Base-by-base conservation (phyloP, 2,329 filamentous ascomycete species). In the Ceratocystis diversiconidia region DNA sequence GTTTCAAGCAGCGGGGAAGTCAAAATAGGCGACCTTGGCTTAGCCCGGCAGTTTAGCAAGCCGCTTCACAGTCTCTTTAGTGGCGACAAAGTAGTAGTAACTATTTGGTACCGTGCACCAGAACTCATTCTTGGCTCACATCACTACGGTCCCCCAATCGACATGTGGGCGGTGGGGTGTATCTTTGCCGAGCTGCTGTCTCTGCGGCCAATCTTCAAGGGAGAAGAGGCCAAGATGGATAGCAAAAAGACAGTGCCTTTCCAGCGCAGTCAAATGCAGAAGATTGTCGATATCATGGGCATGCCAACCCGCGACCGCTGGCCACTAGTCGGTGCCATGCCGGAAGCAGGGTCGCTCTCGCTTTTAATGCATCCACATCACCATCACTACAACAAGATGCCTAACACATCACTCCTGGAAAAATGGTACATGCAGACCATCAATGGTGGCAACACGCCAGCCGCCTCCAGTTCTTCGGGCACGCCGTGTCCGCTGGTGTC, bases 181-280 rank as follows among this genome's bases (percentile, higher is more conserved):
- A 99, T 99, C 72, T 97, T 99, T 72, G 94, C 94, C 1, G 94
- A 99, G 74, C 79, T 99, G 2, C 78, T 99, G 0, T 92, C 89
- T 1, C 78, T 99, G 2, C 83, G 92, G 0, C 94, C 94, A 0
- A 97, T 99, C 65, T 99, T 99, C 75, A 99, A 99, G 73, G 94
- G 94, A 0, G 94, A 99, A 73, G 94, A 99, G 75, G 94, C 94
- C 17, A 99, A 99, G 77, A 96, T 97, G 88, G 94, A 99, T 75
- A 89, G 84, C 71, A 99, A 99, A 76, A 97, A 97, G 77, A 94
- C 89, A 0, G 92, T 97, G 0, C 94, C 94, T 0, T 99, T 99
- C 71, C 94, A 99, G 75, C 85, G 92, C 15, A 96, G 96, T 72
- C 94, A 99, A 77, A 97, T 99, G 92, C 90, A 94, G 73, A 96